These are phyloP conservation scores for Fusarium albidum DNA, from an alignment of 2,329 filamentous ascomycete genomes.

Conservation along the genomic window DNA sequence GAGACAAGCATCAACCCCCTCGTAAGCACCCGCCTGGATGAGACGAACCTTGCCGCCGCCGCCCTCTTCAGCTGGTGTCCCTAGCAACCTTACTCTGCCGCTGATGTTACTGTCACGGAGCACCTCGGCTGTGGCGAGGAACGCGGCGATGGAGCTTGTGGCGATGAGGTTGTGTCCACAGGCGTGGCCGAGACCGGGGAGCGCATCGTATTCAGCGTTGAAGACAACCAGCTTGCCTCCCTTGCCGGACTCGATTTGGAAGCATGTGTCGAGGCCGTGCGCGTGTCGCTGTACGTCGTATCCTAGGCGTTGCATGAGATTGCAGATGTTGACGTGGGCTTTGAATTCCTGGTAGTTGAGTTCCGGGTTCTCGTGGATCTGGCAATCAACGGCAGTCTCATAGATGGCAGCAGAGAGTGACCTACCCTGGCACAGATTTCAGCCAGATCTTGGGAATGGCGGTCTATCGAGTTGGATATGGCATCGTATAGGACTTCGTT, in stretches of 20 bases:
- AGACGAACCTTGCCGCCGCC: constrained; percentile 60
- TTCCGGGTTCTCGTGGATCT: constrained; percentile 54
- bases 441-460: constrained; percentile 22
- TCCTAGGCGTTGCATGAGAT: constrained; percentile 44
- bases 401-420: not conserved
- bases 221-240: constrained; percentile 51
- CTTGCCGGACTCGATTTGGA: constrained; percentile 49
- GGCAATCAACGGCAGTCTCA: not conserved
- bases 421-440: constrained; percentile 27
- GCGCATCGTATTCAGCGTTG: constrained; percentile 53
- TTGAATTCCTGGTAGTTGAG: constrained; percentile 51
- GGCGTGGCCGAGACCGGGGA: constrained; percentile 60
- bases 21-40: constrained; percentile 54
- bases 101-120: constrained; percentile 4
- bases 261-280: constrained; percentile 54
- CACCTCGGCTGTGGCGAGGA: constrained; percentile 32
- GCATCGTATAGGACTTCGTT: constrained; percentile 7
- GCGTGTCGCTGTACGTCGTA: constrained; percentile 51
- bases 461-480: constrained; percentile 22
- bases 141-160: constrained; percentile 55
- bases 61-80: constrained; percentile 63
- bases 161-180: constrained; percentile 65
- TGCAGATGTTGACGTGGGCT: constrained; percentile 51
- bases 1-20: constrained; percentile 43
- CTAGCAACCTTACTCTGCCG: constrained; percentile 47